Evolutionary conservation across 345 rosid genomes (phyloP), one percentile per base, ranked within the genome.

Genomic region (Eucalyptus urophylla): DNA sequence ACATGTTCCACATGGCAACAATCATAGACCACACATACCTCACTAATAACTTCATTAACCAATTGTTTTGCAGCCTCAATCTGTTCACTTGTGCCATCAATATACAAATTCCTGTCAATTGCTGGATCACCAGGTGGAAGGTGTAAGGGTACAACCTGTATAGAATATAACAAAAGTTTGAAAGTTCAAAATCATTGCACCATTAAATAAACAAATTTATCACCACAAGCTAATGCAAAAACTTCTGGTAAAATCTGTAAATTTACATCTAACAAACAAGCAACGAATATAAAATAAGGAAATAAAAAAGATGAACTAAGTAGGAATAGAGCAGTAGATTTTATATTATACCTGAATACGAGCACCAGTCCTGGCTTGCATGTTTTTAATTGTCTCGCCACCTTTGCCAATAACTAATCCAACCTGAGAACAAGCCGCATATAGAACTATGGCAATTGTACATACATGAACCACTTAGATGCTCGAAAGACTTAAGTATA

Each of bases 381-480:
- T 96, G 90, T 93, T 96, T 96, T 98, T 98, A 88, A 98, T 98
- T 43, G 99, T 95, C 83, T 98, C 99, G 29, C 99, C 99, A 87
- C 99, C 99, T 96, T 98, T 98, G 88, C 99, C 99, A 92, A 98
- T 98, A 47, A 98, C 99, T 91, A 98, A 90, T 90, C 99, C 99
- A 93, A 98, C 99, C 99, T 98, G 95, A 90, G 89, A 92, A 86
- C 89, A 89, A 21, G 86, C 85, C 8, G 24, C 89, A 53, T n/a
- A 87, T 94, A 80, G 90, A 45, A 91, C 83, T 69, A 92, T 86
- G 72, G 62, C 19, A 49, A 37, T 53, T 80, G 60, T 27, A 87
- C 92, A 86, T 25, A 37, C 45, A 49, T 25, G 86, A 37, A 69
- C 51, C 51, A 27, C 60, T 14, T 22, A 43, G 51, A 56, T 49